Evolutionary conservation across 2,329 filamentous ascomycete species (phyloP).

Genomic region (Teratosphaeria pseudoeucalypti): DNA sequence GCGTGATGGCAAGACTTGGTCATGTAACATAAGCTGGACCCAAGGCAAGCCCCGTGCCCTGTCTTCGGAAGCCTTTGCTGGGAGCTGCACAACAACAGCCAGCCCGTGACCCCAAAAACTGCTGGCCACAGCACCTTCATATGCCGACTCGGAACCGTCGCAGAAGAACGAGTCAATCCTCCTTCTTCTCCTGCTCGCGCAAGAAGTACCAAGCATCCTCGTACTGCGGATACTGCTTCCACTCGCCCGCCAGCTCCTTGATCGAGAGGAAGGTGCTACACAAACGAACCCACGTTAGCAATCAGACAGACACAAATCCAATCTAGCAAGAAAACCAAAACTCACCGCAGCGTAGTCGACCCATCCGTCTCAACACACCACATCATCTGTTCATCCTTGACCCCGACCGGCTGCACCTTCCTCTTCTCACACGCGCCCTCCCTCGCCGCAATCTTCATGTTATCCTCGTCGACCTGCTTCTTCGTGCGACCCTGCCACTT

Average conservation of each 20-base stretch:
- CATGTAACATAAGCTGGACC: background rate
- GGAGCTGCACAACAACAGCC: background rate
- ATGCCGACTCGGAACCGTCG: slow-evolving; percentile 4
- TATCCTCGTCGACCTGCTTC: slow-evolving; percentile 29
- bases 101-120: background rate
- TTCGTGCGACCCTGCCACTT: slow-evolving; percentile 28
- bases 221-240: slow-evolving; percentile 25
- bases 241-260: slow-evolving; percentile 25
- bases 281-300: background rate
- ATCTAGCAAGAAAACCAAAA: background rate
- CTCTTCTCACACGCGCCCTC: slow-evolving; percentile 26
- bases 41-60: background rate
- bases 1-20: background rate
- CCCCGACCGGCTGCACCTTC: slow-evolving; percentile 22
- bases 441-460: slow-evolving; percentile 25
- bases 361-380: slow-evolving; percentile 27
- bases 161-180: slow-evolving; percentile 5
- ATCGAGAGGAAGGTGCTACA: slow-evolving; percentile 22
- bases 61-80: background rate
- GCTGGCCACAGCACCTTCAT: background rate
- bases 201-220: slow-evolving; percentile 26
- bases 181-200: slow-evolving; percentile 18
- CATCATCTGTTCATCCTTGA: slow-evolving; percentile 25
- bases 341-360: slow-evolving; percentile 22
- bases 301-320: background rate